Conservation (phyloP, 1,284 basidiomycete species). For the Boletus semigastroideus region DNA sequence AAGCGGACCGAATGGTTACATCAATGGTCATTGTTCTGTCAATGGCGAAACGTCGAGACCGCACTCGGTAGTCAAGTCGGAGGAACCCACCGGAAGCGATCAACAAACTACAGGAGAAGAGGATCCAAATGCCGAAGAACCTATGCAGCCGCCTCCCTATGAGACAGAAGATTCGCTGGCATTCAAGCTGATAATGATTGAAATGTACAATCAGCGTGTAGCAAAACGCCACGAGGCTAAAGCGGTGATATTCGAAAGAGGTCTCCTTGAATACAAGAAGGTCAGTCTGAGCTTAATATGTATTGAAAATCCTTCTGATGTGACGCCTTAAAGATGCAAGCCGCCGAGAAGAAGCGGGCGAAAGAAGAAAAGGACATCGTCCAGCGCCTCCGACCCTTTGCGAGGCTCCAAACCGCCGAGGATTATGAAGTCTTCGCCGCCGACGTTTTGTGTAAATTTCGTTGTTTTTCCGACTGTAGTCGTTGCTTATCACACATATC, state of each 20-base stretch:
- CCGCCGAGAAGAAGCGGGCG: conserved; percentile 84
- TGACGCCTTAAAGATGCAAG: conserved; percentile 66
- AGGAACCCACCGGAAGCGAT: conserved; percentile 40
- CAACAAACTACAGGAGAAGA: conserved; percentile 41
- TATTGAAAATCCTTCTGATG: background rate
- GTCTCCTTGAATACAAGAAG: conserved; percentile 92
- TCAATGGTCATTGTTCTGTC: conserved; percentile 48
- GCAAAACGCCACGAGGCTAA: conserved; percentile 88
- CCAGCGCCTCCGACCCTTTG: conserved; percentile 88
- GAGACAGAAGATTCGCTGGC: conserved; percentile 89
- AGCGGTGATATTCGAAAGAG: conserved; percentile 91
- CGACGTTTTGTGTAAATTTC: conserved; percentile 79
- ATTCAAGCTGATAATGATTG: conserved; percentile 87
- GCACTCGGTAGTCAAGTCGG: conserved; percentile 41
- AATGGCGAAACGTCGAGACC: conserved; percentile 46
- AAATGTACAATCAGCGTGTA: conserved; percentile 93
- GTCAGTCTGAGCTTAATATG: conserved; percentile 42
- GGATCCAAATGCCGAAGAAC: conserved; percentile 57
- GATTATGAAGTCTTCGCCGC: conserved; percentile 91
- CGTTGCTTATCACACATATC: background rate
- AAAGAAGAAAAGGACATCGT: conserved; percentile 93
- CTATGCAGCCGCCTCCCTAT: conserved; percentile 67
- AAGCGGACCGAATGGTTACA: conserved; percentile 41
- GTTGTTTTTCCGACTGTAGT: background rate
- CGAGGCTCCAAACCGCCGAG: conserved; percentile 87